Percentiles rank a stretch among this genome's conserved stretches.
phyloP scores from a whole-genome alignment of 306 rosid species.

The Vachellia collinsii region DNA sequence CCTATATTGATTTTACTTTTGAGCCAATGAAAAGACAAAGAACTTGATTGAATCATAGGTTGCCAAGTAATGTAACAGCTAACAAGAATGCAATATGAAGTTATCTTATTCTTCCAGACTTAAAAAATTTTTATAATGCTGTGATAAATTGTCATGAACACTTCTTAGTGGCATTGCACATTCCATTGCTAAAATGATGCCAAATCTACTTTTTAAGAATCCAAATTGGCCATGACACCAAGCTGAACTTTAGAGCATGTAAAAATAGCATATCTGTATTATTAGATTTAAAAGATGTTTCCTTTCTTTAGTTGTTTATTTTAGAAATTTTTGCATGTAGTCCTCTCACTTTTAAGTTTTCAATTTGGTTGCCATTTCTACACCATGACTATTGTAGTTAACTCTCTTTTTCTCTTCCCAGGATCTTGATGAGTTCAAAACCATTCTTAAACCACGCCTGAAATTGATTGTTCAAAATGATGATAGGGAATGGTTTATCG shows the following conservation, averaged over 20 bases:
- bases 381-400: slow-evolving; percentile 27
- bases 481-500: slow-evolving; percentile 96
- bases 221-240: slow-evolving; percentile 14
- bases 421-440: slow-evolving; percentile 99
- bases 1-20: slow-evolving; percentile 15
- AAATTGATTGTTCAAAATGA: slow-evolving; percentile 97
- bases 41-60: slow-evolving; percentile 9
- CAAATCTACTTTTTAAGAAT: slow-evolving; percentile 22
- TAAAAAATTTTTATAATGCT: background rate
- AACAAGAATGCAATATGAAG: background rate
- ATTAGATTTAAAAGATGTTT: slow-evolving; percentile 20
- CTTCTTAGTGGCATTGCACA: background rate
- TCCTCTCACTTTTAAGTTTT: slow-evolving; percentile 19
- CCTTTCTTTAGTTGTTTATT: background rate
- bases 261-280: background rate
- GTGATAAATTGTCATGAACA: background rate
- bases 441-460: slow-evolving; percentile 96
- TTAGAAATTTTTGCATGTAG: slow-evolving; percentile 21
- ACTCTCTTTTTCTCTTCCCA: slow-evolving; percentile 45
- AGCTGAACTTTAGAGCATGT: slow-evolving; percentile 22
- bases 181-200: slow-evolving; percentile 9
- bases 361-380: slow-evolving; percentile 31
- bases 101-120: background rate
- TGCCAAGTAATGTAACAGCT: slow-evolving; percentile 19
- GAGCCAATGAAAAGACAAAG: slow-evolving; percentile 14